Conservation (phyloP, 345 rosid genomes). For the Dipteronia dyeriana region DNA sequence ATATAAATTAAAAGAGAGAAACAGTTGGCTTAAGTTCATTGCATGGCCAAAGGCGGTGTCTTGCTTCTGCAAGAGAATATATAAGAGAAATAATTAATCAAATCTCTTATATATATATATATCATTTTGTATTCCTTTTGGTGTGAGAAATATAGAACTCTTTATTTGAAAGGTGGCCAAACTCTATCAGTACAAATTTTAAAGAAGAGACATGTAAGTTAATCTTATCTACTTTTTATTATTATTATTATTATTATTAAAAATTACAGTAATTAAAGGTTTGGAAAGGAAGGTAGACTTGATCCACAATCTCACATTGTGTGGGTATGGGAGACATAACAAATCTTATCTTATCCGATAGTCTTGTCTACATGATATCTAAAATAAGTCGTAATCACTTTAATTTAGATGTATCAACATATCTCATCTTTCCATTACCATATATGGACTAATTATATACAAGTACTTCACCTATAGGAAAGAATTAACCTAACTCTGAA, state of each 20-base stretch:
- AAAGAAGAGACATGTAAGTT: not conserved
- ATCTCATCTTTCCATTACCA: not conserved
- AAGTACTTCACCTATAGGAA: not conserved
- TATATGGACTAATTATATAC: not conserved
- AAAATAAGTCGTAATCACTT: conserved; percentile 14
- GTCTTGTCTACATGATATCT: conserved; percentile 27
- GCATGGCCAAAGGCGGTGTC: conserved; percentile 3
- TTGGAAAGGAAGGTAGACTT: no score
- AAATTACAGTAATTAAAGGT: no score
- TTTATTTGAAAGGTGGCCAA: conserved; percentile 21
- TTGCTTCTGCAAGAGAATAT: conserved; percentile 13
- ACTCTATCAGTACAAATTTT: conserved; percentile 14
- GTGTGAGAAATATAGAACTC: not conserved
- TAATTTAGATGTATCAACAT: conserved; percentile 8
- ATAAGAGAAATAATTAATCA: not conserved
- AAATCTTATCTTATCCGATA: no score
- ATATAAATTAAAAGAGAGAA: not conserved
- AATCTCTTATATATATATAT: no score
- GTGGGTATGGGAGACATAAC: no score
- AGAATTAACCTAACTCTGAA: conserved; percentile 1
- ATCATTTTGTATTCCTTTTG: not conserved
- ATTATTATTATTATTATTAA: no score
- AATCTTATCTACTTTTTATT: conserved; percentile 21
- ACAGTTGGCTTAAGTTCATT: conserved; percentile 22
- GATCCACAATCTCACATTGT: no score